phyloP scores from a whole-genome alignment of 2,329 filamentous ascomycete genomes.

The Aspergillus floridensis region DNA sequence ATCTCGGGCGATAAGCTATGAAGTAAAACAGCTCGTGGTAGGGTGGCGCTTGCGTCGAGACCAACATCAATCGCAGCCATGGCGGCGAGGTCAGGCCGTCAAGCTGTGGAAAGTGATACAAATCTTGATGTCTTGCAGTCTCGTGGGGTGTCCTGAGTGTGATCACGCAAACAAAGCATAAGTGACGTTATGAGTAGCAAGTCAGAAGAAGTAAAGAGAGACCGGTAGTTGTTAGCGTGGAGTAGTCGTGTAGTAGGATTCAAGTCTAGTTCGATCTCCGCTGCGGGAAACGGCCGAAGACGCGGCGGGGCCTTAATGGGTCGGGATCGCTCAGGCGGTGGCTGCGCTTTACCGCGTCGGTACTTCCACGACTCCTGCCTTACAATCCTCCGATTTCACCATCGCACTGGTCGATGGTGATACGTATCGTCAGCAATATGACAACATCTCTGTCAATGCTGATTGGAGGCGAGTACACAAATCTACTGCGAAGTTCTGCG shows the following conservation, averaged over 20 bases:
- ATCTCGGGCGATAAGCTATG: background rate
- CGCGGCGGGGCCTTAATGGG: no score
- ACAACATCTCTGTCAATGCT: slow-evolving; percentile 10
- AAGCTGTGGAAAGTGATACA: background rate
- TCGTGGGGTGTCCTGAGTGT: background rate
- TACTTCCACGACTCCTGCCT: no score
- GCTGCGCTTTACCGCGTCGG: background rate
- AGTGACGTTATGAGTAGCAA: slow-evolving; percentile 25
- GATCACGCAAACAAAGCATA: slow-evolving; percentile 22
- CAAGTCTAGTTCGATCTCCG: slow-evolving; percentile 2
- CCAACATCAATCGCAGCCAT: background rate
- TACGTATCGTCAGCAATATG: slow-evolving; percentile 17
- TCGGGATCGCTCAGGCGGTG: background rate
- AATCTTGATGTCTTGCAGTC: background rate
- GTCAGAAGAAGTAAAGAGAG: slow-evolving; percentile 5
- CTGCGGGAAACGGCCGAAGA: background rate
- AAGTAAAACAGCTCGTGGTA: background rate
- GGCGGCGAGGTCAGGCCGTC: background rate
- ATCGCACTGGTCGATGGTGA: slow-evolving; percentile 18
- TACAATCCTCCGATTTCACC: slow-evolving; percentile 6
- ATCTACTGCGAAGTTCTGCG: background rate
- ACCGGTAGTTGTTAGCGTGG: background rate
- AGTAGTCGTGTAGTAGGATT: slow-evolving; percentile 1
- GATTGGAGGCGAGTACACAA: slow-evolving; percentile 6
- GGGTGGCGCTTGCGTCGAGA: background rate